phyloP scores from a whole-genome alignment of 345 rosid genomes.

The Brassica cretica region DNA sequence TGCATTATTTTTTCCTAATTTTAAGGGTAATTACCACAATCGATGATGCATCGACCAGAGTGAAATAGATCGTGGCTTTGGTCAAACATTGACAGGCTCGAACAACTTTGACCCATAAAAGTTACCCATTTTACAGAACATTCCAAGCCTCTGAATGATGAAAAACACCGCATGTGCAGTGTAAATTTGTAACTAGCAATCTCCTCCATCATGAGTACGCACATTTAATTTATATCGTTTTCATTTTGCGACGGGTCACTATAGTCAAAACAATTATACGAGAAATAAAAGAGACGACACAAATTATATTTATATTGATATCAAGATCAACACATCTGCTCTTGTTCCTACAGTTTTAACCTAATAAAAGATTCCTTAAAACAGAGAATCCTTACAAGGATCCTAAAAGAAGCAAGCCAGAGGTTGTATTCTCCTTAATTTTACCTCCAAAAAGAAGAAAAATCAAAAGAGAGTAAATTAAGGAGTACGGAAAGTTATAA shows the following conservation, averaged over 20 bases:
- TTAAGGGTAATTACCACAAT: conserved; percentile 12
- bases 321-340: conserved; percentile 41
- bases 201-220: background rate
- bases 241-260: background rate
- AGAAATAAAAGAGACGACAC: background rate
- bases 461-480: conserved; percentile 1
- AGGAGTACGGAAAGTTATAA: conserved; percentile 4
- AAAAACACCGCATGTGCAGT: conserved; percentile 8
- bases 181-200: conserved; percentile 1
- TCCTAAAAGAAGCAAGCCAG: conserved; percentile 33
- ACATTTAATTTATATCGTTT: background rate
- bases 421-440: conserved; percentile 39
- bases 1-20: conserved; percentile 14
- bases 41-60: conserved; percentile 33
- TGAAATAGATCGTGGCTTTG: background rate
- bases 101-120: conserved; percentile 30
- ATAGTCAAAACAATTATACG: background rate
- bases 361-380: conserved; percentile 33
- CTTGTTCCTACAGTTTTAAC: conserved; percentile 27
- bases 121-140: conserved; percentile 7
- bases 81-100: conserved; percentile 36
- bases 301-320: conserved; percentile 26
- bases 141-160: conserved; percentile 2
- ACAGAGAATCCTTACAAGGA: conserved; percentile 29
- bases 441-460: conserved; percentile 8